Conservation (phyloP, 2,329 filamentous ascomycete genomes). For the Dactylellina haptotyla region DNA sequence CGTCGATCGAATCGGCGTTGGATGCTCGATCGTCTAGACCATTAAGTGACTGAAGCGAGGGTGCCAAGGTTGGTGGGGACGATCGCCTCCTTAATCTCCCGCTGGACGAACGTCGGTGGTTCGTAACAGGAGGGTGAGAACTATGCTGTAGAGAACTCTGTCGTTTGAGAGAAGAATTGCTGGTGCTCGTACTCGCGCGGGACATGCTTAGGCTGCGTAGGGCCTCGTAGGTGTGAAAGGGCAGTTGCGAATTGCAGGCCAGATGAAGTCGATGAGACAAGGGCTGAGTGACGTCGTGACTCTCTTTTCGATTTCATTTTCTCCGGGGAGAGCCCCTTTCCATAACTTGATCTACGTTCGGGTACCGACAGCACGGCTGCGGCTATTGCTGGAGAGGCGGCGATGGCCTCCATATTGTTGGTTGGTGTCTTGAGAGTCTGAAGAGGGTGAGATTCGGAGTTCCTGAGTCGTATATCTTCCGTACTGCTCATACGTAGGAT, state of each 20-base stretch:
- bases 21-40: constrained; percentile 76
- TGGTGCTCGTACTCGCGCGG: constrained; percentile 54
- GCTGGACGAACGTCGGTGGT: constrained; percentile 48
- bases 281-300: constrained; percentile 52
- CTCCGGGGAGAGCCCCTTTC: constrained; percentile 49
- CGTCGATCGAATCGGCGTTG: constrained; percentile 86
- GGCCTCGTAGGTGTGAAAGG: constrained; percentile 55
- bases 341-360: constrained; percentile 52
- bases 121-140: constrained; percentile 41
- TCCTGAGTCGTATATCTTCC: constrained; percentile 54
- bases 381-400: constrained; percentile 53
- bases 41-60: constrained; percentile 61
- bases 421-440: constrained; percentile 46
- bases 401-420: constrained; percentile 51
- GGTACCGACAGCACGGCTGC: constrained; percentile 55
- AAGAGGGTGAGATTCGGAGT: constrained; percentile 55
- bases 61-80: constrained; percentile 49
- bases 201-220: constrained; percentile 51
- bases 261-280: constrained; percentile 55
- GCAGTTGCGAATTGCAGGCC: constrained; percentile 55
- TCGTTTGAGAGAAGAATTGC: constrained; percentile 55
- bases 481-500: constrained; percentile 54
- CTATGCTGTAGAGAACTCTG: constrained; percentile 54
- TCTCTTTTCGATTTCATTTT: constrained; percentile 55
- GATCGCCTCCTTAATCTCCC: constrained; percentile 49